Evolutionary conservation across 805 yeast genomes (phyloP).

Genomic region (Wickerhamomyces queroliae): DNA sequence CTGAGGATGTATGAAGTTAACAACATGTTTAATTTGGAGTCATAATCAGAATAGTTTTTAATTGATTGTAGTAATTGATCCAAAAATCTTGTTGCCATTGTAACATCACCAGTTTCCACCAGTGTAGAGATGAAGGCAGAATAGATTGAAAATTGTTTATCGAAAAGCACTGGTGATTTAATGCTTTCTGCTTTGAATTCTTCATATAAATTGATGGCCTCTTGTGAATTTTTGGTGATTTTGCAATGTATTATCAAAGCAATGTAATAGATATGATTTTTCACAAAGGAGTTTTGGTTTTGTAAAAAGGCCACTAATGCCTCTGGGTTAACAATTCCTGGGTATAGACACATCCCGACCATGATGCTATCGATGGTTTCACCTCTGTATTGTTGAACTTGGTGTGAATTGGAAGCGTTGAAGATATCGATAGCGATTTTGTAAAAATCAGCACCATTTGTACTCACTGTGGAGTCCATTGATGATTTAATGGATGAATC

Average conservation of each 20-base stretch:
- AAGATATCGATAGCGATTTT: conserved; percentile 45
- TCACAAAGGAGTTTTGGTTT: conserved; percentile 18
- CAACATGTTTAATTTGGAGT: conserved; percentile 31
- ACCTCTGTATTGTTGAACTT: conserved; percentile 38
- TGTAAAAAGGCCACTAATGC: conserved; percentile 27
- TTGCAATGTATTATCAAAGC: conserved; percentile 34
- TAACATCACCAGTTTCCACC: conserved; percentile 41
- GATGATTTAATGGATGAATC: conserved; percentile 40
- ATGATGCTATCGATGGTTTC: conserved; percentile 39
- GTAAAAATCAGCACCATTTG: conserved; percentile 40
- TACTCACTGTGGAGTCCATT: conserved; percentile 26
- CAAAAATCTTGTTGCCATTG: conserved; percentile 48
- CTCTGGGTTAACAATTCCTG: conserved; percentile 27
- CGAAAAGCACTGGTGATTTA: conserved; percentile 14
- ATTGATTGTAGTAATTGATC: conserved; percentile 46
- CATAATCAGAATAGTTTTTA: conserved; percentile 28
- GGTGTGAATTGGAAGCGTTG: conserved; percentile 32
- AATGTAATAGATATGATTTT: conserved; percentile 31
- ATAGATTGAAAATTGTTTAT: conserved; percentile 44
- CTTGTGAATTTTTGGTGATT: conserved; percentile 28
- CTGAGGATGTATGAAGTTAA: conserved; percentile 39
- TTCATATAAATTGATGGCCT: conserved; percentile 35
- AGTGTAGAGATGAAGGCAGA: conserved; percentile 46
- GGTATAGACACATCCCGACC: conserved; percentile 38
- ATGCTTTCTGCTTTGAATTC: conserved; percentile 24